A percentile compares a stretch with the other conserved stretches of the same genome.
Conservation (phyloP, 78 protist genomes). For the Dictyostelium purpureum region DNA sequence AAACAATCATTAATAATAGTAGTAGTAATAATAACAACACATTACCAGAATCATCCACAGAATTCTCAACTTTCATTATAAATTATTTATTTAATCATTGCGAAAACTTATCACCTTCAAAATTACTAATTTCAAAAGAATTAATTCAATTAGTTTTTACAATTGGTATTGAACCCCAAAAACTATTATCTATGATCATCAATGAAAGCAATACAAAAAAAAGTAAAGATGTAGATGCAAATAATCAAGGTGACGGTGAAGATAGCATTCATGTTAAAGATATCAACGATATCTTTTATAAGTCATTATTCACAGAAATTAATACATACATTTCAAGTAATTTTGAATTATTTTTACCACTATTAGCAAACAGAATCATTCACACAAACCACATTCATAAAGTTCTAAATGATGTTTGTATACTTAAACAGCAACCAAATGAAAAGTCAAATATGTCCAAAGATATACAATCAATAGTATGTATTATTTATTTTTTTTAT, state of each 20-base stretch:
- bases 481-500: too few relatives aligned
- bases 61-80: background rate
- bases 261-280: background rate
- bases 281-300: slow-evolving; percentile 19
- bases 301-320: slow-evolving; percentile 15
- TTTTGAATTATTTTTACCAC: slow-evolving; percentile 12
- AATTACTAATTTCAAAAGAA: slow-evolving; percentile 28
- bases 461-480: slow-evolving; percentile 29
- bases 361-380: slow-evolving; percentile 20
- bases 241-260: background rate
- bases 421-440: slow-evolving; percentile 8
- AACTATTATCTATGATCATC: slow-evolving; percentile 5
- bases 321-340: slow-evolving; percentile 4
- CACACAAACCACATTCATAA: slow-evolving; percentile 29
- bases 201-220: background rate
- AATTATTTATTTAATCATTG: slow-evolving; percentile 25
- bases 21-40: too few relatives aligned
- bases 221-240: background rate
- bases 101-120: slow-evolving; percentile 46
- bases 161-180: slow-evolving; percentile 22
- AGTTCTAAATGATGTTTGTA: slow-evolving; percentile 58
- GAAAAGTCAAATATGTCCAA: too few relatives aligned
- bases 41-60: background rate
- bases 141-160: background rate
- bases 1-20: background rate